Evolutionary conservation across 495 filamentous ascomycete species (phyloP).

Genomic region (Aspergillus cavernicola): DNA sequence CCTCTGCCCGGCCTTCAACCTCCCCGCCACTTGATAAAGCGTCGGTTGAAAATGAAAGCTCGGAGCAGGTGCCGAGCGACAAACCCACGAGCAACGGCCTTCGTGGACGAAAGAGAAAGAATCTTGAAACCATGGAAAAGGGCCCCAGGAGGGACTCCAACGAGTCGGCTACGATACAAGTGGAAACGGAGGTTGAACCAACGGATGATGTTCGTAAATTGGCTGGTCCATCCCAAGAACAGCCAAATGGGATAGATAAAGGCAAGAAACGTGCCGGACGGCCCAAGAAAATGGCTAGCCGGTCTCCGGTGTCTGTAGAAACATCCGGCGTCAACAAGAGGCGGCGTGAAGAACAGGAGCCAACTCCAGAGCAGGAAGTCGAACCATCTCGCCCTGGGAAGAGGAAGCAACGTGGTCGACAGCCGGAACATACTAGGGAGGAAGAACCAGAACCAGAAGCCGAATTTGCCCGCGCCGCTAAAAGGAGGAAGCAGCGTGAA

Average conservation of each 20-base stretch:
- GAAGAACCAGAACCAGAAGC: conserved; percentile 2
- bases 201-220: not conserved
- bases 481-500: not conserved
- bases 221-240: not conserved
- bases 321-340: not conserved
- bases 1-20: conserved; percentile 8
- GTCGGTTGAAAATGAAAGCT: not conserved
- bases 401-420: not conserved
- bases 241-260: not conserved
- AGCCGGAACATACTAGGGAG: not conserved
- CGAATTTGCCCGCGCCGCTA: not conserved
- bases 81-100: not conserved
- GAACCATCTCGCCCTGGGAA: not conserved
- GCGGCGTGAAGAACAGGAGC: too few species aligned
- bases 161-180: not conserved
- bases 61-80: not conserved
- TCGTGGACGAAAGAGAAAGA: conserved; percentile 11
- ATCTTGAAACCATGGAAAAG: not conserved
- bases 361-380: not conserved
- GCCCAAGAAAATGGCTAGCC: conserved; percentile 7
- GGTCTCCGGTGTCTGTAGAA: not conserved
- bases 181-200: conserved; percentile 3
- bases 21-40: conserved; percentile 4
- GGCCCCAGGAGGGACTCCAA: not conserved
- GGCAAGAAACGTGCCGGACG: conserved; percentile 17